A percentile compares a stretch with the other conserved stretches of the same genome.
Evolutionary conservation across 306 rosid species (phyloP).

Genomic region (Bauhinia variegata): DNA sequence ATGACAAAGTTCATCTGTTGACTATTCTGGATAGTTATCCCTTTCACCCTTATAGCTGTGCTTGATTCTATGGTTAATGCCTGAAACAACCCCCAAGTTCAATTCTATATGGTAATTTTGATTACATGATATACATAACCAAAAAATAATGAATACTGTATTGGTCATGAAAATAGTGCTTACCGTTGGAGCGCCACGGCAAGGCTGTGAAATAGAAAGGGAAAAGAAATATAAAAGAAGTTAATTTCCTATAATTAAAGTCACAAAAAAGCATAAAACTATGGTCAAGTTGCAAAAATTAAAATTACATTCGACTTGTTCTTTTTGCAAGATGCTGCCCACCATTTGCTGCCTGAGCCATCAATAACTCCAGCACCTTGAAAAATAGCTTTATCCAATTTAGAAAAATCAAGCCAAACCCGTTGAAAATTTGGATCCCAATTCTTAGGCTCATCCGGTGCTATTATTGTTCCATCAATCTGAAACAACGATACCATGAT

Average conservation of each 20-base stretch:
- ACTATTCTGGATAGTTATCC: conserved; percentile 80
- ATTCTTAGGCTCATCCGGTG: conserved; percentile 76
- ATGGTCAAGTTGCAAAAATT: conserved; percentile 9
- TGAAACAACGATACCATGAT: conserved; percentile 35
- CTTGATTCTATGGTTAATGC: conserved; percentile 89
- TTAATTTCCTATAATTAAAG: conserved; percentile 16
- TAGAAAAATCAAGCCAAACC: conserved; percentile 77
- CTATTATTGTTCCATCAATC: conserved; percentile 92
- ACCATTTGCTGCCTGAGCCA: conserved; percentile 99
- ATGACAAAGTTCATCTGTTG: conserved; percentile 91
- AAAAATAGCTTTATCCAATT: conserved; percentile 62
- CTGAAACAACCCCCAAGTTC: conserved; percentile 54
- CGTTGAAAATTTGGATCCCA: conserved; percentile 79
- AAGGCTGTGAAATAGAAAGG: conserved; percentile 64
- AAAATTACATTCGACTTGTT: conserved; percentile 76
- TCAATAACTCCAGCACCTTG: conserved; percentile 90
- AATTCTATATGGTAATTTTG: conserved; percentile 26
- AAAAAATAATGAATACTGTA: neutral
- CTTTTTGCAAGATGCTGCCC: conserved; percentile 98
- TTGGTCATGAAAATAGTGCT: conserved; percentile 43
- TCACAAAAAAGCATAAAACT: conserved; percentile 18
- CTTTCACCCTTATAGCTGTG: conserved; percentile 68
- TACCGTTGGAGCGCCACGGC: conserved; percentile 97
- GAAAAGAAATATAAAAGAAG: conserved; percentile 7
- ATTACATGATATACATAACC: conserved; percentile 27